phyloP scores from a whole-genome alignment of 225 moss, liverwort and hornwort genomes.

The Rhytidiadelphus loreus region DNA sequence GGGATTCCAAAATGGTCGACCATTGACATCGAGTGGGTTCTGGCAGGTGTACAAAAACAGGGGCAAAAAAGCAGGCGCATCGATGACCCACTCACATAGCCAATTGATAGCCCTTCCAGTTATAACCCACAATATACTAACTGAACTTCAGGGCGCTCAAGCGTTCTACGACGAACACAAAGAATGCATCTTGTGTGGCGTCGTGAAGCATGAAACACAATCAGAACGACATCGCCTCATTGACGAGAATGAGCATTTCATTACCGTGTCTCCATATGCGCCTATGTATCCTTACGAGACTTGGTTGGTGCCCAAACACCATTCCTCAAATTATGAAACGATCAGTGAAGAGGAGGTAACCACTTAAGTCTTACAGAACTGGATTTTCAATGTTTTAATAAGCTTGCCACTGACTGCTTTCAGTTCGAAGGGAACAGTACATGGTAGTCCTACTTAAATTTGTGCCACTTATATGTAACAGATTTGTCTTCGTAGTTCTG shows the following conservation, averaged over 20 bases:
- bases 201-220: slow-evolving; percentile 17
- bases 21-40: not conserved
- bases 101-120: slow-evolving; percentile 72
- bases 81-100: slow-evolving; percentile 74
- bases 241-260: slow-evolving; percentile 44
- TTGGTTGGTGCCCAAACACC: slow-evolving; percentile 62
- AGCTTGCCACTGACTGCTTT: not conserved
- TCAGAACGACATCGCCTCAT: slow-evolving; percentile 27
- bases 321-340: slow-evolving; percentile 62
- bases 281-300: slow-evolving; percentile 64
- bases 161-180: slow-evolving; percentile 26
- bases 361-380: not conserved
- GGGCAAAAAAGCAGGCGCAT: slow-evolving; percentile 64
- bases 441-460: not conserved
- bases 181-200: slow-evolving; percentile 44
- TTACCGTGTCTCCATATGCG: slow-evolving; percentile 52
- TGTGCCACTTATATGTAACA: not conserved
- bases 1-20: not conserved
- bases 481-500: not conserved
- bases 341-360: slow-evolving; percentile 40
- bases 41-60: slow-evolving; percentile 68
- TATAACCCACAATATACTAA: slow-evolving; percentile 34
- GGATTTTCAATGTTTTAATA: not conserved
- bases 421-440: not conserved
- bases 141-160: slow-evolving; percentile 32